Evolutionary conservation across 306 rosid genomes (phyloP).

Genomic region (Quercus rubra): DNA sequence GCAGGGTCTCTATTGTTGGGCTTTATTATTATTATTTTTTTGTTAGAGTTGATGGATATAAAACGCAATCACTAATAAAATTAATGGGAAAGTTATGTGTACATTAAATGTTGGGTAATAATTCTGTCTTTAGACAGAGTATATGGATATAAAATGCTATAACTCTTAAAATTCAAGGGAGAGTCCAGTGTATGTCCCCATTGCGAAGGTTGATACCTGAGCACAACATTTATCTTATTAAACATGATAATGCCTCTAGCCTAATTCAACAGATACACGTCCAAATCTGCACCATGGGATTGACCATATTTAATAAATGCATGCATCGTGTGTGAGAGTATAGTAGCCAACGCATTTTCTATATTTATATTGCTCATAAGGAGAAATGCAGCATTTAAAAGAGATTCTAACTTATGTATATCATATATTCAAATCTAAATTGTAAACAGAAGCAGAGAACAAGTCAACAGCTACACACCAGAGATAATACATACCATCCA

Average conservation of each 20-base stretch:
- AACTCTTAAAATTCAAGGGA: background rate
- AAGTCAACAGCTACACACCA: background rate
- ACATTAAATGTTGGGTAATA: no score
- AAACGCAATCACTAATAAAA: background rate
- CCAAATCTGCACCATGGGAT: background rate
- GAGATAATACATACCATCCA: constrained; percentile 6
- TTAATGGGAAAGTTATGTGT: background rate
- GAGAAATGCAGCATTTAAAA: background rate
- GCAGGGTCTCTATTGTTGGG: background rate
- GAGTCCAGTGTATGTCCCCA: background rate
- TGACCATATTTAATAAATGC: background rate
- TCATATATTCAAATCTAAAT: background rate
- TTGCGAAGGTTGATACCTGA: background rate
- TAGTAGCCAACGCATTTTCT: background rate
- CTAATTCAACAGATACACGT: background rate
- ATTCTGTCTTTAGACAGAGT: background rate
- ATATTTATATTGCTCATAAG: background rate
- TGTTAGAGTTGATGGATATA: background rate
- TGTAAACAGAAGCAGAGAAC: background rate
- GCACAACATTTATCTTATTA: background rate
- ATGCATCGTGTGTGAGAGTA: background rate
- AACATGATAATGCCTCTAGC: background rate
- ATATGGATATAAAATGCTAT: background rate
- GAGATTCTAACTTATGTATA: background rate
- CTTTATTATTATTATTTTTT: background rate